A percentile compares a stretch with the other conserved stretches of the same genome.
Conservation (phyloP, 2,329 filamentous ascomycete species). For the Coniochaeta sp. region DNA sequence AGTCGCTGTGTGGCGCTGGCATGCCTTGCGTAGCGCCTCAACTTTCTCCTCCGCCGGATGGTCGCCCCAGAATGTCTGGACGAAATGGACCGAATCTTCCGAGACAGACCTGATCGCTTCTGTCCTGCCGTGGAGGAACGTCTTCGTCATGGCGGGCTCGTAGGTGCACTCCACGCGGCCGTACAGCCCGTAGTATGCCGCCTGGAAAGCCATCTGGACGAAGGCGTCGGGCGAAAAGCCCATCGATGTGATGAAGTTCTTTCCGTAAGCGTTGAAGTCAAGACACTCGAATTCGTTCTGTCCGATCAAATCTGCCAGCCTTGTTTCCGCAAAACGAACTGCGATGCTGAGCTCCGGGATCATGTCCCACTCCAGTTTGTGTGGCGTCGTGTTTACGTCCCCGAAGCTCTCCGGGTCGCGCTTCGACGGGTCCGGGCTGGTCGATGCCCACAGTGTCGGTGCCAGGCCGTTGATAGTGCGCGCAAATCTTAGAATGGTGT, state of each 20-base stretch:
- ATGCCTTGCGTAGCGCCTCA: slow-evolving; percentile 75
- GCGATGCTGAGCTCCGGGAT: slow-evolving; percentile 83
- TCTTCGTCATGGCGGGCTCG: slow-evolving; percentile 97
- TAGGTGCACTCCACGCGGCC: slow-evolving; percentile 92
- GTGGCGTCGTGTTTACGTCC: slow-evolving; percentile 85
- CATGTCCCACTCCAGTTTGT: slow-evolving; percentile 98
- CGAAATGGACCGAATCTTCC: slow-evolving; percentile 75
- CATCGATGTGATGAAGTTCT: slow-evolving; percentile 96
- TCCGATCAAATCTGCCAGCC: slow-evolving; percentile 86
- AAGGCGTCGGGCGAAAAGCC: slow-evolving; percentile 96
- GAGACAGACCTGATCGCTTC: slow-evolving; percentile 88
- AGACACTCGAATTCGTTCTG: slow-evolving; percentile 94
- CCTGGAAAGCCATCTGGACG: slow-evolving; percentile 98
- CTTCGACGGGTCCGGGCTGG: slow-evolving; percentile 86
- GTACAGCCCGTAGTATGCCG: slow-evolving; percentile 94
- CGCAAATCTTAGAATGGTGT: slow-evolving; percentile 93
- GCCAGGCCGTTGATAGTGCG: slow-evolving; percentile 92
- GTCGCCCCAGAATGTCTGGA: slow-evolving; percentile 92
- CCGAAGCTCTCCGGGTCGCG: slow-evolving; percentile 86
- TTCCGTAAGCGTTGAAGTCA: slow-evolving; percentile 83
- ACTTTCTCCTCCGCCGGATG: slow-evolving; percentile 77
- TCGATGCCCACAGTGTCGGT: slow-evolving; percentile 83
- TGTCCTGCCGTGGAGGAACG: slow-evolving; percentile 86
- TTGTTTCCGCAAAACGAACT: slow-evolving; percentile 88
- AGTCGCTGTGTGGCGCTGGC: slow-evolving; percentile 69